phyloP scores from a whole-genome alignment of 768 basidiomycete genomes.

The Dictyophora rubrovolvata region DNA sequence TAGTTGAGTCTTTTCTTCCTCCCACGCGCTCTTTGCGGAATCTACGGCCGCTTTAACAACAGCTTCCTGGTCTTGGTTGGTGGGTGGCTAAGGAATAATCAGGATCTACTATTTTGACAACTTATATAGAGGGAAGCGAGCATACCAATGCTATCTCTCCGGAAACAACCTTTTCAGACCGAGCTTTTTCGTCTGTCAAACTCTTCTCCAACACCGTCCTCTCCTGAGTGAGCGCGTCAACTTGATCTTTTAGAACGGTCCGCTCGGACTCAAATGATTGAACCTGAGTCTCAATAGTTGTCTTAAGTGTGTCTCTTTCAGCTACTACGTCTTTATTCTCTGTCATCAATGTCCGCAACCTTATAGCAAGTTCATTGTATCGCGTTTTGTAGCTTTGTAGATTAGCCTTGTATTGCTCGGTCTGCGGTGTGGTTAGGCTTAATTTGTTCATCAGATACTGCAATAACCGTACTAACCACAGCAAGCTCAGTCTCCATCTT shows the following conservation, averaged over 20 bases:
- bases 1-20: slow-evolving; percentile 51
- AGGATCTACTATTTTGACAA: slow-evolving; percentile 39
- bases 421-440: background rate
- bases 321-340: slow-evolving; percentile 12
- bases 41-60: slow-evolving; percentile 19
- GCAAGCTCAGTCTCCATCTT: slow-evolving; percentile 14
- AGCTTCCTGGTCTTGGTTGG: slow-evolving; percentile 8
- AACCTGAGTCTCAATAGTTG: slow-evolving; percentile 10
- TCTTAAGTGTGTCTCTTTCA: slow-evolving; percentile 12
- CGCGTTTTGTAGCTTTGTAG: slow-evolving; percentile 6
- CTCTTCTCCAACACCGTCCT: slow-evolving; percentile 29
- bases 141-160: slow-evolving; percentile 11
- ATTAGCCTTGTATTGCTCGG: slow-evolving; percentile 11
- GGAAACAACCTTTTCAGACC: slow-evolving; percentile 10
- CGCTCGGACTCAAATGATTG: slow-evolving; percentile 16
- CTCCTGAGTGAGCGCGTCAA: slow-evolving; percentile 28
- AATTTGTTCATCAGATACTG: background rate
- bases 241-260: slow-evolving; percentile 23
- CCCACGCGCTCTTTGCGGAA: slow-evolving; percentile 34
- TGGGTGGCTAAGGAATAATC: background rate
- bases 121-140: slow-evolving; percentile 27
- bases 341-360: slow-evolving; percentile 6
- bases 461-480: background rate
- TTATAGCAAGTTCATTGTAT: slow-evolving; percentile 5
- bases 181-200: slow-evolving; percentile 26